phyloP scores from a whole-genome alignment of 148 eudicot genomes.

The Nyssa sinensis region DNA sequence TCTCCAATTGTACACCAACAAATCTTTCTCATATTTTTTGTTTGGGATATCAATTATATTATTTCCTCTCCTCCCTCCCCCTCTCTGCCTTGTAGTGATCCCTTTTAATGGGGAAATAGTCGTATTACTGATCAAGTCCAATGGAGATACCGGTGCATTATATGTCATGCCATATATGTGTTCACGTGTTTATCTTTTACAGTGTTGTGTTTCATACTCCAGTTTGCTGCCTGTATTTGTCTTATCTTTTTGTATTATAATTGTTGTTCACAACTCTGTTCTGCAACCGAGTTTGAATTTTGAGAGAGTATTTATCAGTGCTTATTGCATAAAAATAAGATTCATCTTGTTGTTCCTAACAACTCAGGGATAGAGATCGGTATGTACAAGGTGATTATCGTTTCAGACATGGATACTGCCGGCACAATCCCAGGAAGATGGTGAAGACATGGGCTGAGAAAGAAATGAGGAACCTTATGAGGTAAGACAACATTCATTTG shows the following conservation, averaged over 20 bases:
- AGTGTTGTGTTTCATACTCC: background rate
- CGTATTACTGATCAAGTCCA: background rate
- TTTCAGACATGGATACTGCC: conserved; percentile 90
- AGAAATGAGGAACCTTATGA: conserved; percentile 96
- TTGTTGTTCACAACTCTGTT: background rate
- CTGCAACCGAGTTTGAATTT: background rate
- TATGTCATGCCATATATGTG: background rate
- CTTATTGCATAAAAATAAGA: background rate
- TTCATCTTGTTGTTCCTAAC: conserved; percentile 11
- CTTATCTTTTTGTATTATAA: background rate
- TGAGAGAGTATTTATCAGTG: background rate
- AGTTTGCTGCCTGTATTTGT: background rate
- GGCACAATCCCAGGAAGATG: conserved; percentile 97
- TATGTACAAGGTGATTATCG: conserved; percentile 97
- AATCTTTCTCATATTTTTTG: too few species aligned
- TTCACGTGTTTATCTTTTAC: background rate
- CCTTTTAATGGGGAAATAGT: background rate
- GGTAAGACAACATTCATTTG: conserved; percentile 39
- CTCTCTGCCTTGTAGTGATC: background rate
- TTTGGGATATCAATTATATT: too few species aligned
- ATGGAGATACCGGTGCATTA: background rate
- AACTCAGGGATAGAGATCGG: conserved; percentile 83
- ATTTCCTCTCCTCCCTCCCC: too few species aligned
- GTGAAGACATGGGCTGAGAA: conserved; percentile 99
- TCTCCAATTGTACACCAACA: too few species aligned